These are phyloP conservation scores for Stagonosporopsis tanaceti DNA, from an alignment of 2,329 filamentous ascomycete species.

Conservation along the genomic window DNA sequence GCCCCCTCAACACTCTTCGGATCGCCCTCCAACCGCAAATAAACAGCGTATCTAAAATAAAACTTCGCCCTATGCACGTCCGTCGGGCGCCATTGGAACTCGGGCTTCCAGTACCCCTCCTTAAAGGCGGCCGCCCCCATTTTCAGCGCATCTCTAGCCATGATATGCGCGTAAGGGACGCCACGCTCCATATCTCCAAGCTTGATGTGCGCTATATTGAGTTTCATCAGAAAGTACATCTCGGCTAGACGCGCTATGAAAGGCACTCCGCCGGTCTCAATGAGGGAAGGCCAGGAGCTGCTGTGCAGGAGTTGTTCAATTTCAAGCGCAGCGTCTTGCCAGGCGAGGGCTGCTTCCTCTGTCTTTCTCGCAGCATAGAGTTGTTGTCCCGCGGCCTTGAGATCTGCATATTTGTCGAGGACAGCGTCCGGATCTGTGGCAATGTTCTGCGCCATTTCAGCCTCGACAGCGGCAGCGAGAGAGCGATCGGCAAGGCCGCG, in stretches of 20 bases:
- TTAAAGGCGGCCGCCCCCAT: too few species aligned
- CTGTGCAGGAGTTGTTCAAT: not conserved
- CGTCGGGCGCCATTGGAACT: too few species aligned
- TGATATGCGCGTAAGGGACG: too few species aligned
- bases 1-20: too few species aligned
- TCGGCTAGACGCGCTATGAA: constrained; percentile 25
- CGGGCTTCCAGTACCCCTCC: too few species aligned
- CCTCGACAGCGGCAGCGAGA: constrained; percentile 20
- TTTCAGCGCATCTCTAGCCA: too few species aligned
- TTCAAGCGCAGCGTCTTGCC: not conserved
- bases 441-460: constrained; percentile 19
- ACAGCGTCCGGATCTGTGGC: constrained; percentile 14
- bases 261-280: not conserved
- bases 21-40: too few species aligned
- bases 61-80: too few species aligned
- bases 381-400: not conserved
- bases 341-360: not conserved
- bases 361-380: not conserved
- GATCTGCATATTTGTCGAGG: not conserved
- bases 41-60: too few species aligned
- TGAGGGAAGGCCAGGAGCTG: not conserved
- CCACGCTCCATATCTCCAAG: not conserved
- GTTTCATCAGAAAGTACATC: constrained; percentile 26
- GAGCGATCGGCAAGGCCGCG: constrained; percentile 14
- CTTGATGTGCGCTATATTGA: constrained; percentile 26